Evolutionary conservation across 2,329 filamentous ascomycete genomes (phyloP).

Genomic region (Aureobasidium melanogenum): DNA sequence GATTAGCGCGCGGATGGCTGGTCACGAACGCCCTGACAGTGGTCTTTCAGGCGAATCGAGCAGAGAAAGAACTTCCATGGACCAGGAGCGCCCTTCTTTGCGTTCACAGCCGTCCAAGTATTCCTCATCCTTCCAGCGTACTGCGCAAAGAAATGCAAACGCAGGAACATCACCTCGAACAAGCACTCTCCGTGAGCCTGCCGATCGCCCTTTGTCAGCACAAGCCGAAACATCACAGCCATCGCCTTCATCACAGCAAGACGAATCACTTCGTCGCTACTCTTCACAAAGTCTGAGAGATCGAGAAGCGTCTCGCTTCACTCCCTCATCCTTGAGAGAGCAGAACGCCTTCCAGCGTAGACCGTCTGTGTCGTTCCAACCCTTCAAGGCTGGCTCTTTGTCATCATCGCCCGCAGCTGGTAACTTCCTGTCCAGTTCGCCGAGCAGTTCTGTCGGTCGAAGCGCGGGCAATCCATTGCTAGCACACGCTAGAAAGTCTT

Average conservation of each 20-base stretch:
- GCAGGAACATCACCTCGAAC: slow-evolving; percentile 5
- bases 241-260: not conserved
- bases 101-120: not conserved
- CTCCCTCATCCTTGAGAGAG: not conserved
- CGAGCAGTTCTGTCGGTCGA: slow-evolving; percentile 39
- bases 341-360: slow-evolving; percentile 41
- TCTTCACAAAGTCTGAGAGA: slow-evolving; percentile 1
- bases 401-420: slow-evolving; percentile 68
- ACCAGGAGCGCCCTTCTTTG: slow-evolving; percentile 3
- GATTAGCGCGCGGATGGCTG: slow-evolving; percentile 5
- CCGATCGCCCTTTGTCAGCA: slow-evolving; percentile 12
- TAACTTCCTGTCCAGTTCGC: slow-evolving; percentile 44
- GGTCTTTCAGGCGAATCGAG: not conserved
- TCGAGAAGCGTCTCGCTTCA: slow-evolving; percentile 1
- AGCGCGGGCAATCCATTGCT: slow-evolving; percentile 18
- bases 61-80: slow-evolving; percentile 4
- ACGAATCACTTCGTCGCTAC: slow-evolving; percentile 1
- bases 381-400: slow-evolving; percentile 93
- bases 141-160: not conserved
- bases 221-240: not conserved
- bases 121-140: not conserved
- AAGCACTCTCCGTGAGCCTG: slow-evolving; percentile 8
- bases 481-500: slow-evolving; percentile 55
- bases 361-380: slow-evolving; percentile 82
- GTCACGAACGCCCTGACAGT: slow-evolving; percentile 3